Evolutionary conservation across 2,329 filamentous ascomycete genomes (phyloP).

Genomic region (Sporothrix variecibatus): DNA sequence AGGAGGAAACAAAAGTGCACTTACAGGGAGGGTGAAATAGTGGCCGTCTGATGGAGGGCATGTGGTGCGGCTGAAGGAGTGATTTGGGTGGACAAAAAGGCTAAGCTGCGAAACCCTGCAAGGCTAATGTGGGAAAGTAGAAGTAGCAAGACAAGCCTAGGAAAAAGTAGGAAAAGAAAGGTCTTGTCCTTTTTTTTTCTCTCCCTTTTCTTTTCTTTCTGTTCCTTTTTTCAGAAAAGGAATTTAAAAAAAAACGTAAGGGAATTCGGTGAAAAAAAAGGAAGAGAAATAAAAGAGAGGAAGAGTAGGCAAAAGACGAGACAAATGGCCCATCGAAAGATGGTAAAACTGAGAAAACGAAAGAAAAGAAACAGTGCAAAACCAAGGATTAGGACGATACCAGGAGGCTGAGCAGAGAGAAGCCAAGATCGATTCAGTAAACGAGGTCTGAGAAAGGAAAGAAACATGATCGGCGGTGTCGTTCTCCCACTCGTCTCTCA

Average conservation of each 20-base stretch:
- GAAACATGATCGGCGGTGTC: slow-evolving; percentile 3
- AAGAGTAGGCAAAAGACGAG: not conserved
- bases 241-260: too few species aligned
- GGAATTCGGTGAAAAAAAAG: not conserved
- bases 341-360: too few species aligned
- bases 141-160: not conserved
- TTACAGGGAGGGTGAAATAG: not conserved
- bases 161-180: not conserved
- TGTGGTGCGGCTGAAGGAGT: not conserved
- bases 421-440: slow-evolving; percentile 4
- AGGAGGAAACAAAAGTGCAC: not conserved
- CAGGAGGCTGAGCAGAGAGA: not conserved
- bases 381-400: not conserved
- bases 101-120: not conserved
- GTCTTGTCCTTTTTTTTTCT: too few species aligned
- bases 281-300: too few species aligned
- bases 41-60: not conserved
- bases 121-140: not conserved
- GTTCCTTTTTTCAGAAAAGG: too few species aligned
- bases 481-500: not conserved
- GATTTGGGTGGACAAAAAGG: not conserved
- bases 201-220: too few species aligned
- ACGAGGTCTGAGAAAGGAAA: not conserved
- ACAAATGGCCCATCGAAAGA: too few species aligned
- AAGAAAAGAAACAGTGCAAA: not conserved